Conservation (phyloP, 2,329 filamentous ascomycete genomes). For the Phyllosticta citribraziliensis region DNA sequence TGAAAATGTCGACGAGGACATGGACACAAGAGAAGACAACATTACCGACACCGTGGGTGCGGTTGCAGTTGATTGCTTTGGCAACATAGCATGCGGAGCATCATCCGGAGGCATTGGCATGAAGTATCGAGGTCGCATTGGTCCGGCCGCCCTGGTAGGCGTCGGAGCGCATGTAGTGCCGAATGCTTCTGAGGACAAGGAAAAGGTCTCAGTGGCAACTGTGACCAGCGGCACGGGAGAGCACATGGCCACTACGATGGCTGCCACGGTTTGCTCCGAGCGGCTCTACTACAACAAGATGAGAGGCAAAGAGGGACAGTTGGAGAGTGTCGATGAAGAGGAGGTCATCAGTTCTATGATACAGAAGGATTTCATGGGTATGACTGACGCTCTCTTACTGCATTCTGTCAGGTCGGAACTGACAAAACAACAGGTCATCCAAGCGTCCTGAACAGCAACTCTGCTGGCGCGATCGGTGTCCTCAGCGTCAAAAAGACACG, state of each 20-base stretch:
- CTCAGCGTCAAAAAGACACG: conserved; percentile 79
- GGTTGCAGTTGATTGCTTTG: conserved; percentile 78
- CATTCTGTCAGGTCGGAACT: not conserved
- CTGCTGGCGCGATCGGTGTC: conserved; percentile 80
- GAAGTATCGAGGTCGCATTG: conserved; percentile 88
- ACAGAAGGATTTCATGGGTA: conserved; percentile 78
- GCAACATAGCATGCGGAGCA: conserved; percentile 85
- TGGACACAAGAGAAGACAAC: conserved; percentile 42
- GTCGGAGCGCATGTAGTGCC: conserved; percentile 88
- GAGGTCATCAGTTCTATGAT: conserved; percentile 71
- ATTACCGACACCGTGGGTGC: conserved; percentile 93
- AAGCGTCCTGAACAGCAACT: conserved; percentile 69
- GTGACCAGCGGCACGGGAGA: conserved; percentile 94
- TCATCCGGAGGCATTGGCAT: conserved; percentile 97
- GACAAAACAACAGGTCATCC: conserved; percentile 49
- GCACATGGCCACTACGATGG: conserved; percentile 94
- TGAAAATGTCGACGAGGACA: not conserved
- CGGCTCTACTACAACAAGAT: conserved; percentile 65
- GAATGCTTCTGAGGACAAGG: conserved; percentile 56
- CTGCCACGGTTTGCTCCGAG: conserved; percentile 76
- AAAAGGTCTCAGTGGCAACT: conserved; percentile 62
- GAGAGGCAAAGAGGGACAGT: conserved; percentile 47
- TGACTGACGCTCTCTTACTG: conserved; percentile 9
- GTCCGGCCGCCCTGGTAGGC: conserved; percentile 85
- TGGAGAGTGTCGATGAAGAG: conserved; percentile 63